A percentile compares a stretch with the other conserved stretches of the same genome.
These are phyloP conservation scores for Lecanoromycetidae sp. DNA, from an alignment of 2,329 filamentous ascomycete genomes.

Conservation along the genomic window DNA sequence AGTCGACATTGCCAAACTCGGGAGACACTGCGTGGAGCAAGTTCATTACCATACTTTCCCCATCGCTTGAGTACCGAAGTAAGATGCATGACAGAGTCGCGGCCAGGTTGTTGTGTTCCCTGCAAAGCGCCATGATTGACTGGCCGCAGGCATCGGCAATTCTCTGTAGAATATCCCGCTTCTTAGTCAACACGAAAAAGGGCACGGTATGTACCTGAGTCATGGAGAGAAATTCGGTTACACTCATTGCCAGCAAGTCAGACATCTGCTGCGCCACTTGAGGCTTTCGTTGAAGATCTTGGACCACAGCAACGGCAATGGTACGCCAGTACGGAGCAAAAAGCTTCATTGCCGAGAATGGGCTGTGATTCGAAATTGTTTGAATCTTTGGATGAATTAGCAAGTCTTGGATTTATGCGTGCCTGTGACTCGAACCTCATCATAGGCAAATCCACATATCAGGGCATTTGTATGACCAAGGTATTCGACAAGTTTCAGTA, in stretches of 20 bases:
- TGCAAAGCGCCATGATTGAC: slow-evolving; percentile 49
- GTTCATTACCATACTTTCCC: slow-evolving; percentile 55
- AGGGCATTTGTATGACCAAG: slow-evolving; percentile 72
- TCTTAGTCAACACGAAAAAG: slow-evolving; percentile 68
- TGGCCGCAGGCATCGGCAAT: slow-evolving; percentile 59
- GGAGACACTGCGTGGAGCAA: slow-evolving; percentile 57
- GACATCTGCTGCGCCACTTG: slow-evolving; percentile 70
- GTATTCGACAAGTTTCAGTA: slow-evolving; percentile 75
- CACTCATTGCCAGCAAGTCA: slow-evolving; percentile 64
- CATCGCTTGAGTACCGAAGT: slow-evolving; percentile 49
- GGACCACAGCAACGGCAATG: slow-evolving; percentile 68
- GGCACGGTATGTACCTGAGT: slow-evolving; percentile 77
- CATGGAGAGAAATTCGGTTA: slow-evolving; percentile 59
- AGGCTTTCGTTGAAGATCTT: slow-evolving; percentile 68
- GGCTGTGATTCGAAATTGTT: slow-evolving; percentile 55
- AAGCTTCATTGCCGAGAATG: slow-evolving; percentile 52
- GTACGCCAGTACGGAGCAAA: slow-evolving; percentile 83
- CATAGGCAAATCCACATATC: slow-evolving; percentile 68
- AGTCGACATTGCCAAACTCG: slow-evolving; percentile 53
- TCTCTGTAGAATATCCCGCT: slow-evolving; percentile 63
- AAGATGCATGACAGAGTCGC: slow-evolving; percentile 48
- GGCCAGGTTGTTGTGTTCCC: slow-evolving; percentile 46
- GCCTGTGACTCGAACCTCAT: slow-evolving; percentile 46
- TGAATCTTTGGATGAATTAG: slow-evolving; percentile 41
- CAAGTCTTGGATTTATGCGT: neutral